These are phyloP conservation scores for Pseudogymnoascus sp. DNA, from an alignment of 2,329 filamentous ascomycete species.

Conservation along the genomic window DNA sequence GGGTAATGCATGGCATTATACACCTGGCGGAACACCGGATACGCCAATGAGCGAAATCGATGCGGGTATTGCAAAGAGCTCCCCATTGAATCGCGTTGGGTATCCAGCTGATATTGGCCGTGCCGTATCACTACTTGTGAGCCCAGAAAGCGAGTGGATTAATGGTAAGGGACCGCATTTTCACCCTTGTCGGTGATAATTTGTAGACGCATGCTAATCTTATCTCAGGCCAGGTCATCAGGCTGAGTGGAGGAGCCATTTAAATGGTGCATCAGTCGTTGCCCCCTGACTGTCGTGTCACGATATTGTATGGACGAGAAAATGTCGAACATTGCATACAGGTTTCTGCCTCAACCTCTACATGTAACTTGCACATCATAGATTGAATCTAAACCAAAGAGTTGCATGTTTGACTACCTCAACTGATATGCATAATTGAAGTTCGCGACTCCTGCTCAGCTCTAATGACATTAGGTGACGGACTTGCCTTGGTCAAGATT, in stretches of 20 bases:
- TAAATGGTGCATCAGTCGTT: background rate
- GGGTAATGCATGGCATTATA: conserved; percentile 53
- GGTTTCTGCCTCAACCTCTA: background rate
- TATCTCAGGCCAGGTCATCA: conserved; percentile 23
- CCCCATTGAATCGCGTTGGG: conserved; percentile 54
- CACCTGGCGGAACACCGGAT: conserved; percentile 48
- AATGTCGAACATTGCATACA: background rate
- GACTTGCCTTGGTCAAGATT: background rate
- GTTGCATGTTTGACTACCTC: background rate
- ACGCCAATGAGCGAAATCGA: conserved; percentile 50
- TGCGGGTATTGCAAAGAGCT: conserved; percentile 47
- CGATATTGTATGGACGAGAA: background rate
- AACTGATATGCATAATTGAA: background rate
- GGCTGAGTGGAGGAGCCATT: conserved; percentile 23
- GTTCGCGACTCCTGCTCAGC: background rate
- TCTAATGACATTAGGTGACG: background rate
- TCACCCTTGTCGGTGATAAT: background rate
- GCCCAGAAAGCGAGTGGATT: conserved; percentile 57
- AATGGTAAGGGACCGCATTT: conserved; percentile 44
- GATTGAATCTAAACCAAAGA: background rate
- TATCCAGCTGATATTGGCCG: conserved; percentile 51
- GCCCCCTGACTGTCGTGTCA: background rate
- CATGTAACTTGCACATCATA: background rate
- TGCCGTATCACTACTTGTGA: conserved; percentile 50
- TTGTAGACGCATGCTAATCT: conserved; percentile 11